A percentile compares a stretch with the other conserved stretches of the same genome.
Conservation (phyloP, 1,139 yeast genomes). For the Zygosaccharomyces pseudobailii region DNA sequence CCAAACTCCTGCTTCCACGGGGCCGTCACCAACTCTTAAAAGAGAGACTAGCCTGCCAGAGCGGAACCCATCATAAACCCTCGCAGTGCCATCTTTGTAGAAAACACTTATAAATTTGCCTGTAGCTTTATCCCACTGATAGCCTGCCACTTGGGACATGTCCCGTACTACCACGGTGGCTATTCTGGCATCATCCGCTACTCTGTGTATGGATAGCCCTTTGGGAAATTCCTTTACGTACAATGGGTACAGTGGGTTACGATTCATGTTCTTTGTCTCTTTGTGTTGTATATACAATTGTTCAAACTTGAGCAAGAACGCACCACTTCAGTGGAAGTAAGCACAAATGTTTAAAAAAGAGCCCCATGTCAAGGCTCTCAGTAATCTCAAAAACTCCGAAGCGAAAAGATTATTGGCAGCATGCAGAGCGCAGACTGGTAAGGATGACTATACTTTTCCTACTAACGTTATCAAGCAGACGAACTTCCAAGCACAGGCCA, state of each 20-base stretch:
- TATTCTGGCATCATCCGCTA: conserved; percentile 18
- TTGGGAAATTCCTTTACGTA: conserved; percentile 10
- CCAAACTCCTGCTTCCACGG: conserved; percentile 19
- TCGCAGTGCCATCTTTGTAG: conserved; percentile 25
- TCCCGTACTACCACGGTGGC: conserved; percentile 23
- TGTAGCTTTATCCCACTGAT: conserved; percentile 24
- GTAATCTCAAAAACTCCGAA: conserved; percentile 80
- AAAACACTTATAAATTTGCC: conserved; percentile 24
- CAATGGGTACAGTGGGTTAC: conserved; percentile 15
- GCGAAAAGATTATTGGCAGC: conserved; percentile 53
- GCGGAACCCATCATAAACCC: conserved; percentile 23
- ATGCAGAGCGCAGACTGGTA: conserved; percentile 42
- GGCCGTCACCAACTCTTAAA: conserved; percentile 12
- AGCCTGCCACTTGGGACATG: conserved; percentile 15
- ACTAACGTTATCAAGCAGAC: conserved; percentile 67
- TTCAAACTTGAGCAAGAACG: neutral
- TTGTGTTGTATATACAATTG: neutral
- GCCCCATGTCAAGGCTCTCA: conserved; percentile 63
- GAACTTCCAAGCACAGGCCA: conserved; percentile 52
- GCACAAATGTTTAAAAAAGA: conserved; percentile 56
- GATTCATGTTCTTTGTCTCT: neutral
- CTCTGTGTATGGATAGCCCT: conserved; percentile 16
- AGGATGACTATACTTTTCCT: conserved; percentile 47
- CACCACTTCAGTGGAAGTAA: neutral
- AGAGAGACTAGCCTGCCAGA: conserved; percentile 26